Evolutionary conservation across 148 eudicot species (phyloP).

Genomic region (Rhododendron simsii): DNA sequence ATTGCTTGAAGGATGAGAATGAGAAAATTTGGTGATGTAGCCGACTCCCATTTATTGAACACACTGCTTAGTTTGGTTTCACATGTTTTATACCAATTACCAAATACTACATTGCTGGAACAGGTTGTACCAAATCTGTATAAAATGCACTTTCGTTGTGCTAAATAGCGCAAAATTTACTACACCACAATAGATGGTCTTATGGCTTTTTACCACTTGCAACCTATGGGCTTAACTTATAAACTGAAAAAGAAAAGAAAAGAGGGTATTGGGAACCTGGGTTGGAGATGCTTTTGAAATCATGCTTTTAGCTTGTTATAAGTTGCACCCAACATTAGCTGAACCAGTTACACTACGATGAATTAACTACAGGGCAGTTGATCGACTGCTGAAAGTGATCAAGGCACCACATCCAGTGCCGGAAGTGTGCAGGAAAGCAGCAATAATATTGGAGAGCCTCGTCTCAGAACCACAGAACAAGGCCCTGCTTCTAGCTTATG

Average conservation of each 20-base stretch:
- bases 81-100: background rate
- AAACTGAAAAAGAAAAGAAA: no score
- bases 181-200: background rate
- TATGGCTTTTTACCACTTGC: background rate
- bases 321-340: background rate
- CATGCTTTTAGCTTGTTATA: background rate
- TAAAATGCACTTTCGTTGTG: background rate
- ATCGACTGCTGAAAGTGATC: conserved; percentile 70
- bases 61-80: background rate
- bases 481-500: conserved; percentile 61
- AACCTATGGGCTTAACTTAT: background rate
- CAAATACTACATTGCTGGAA: background rate
- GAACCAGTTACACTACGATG: background rate
- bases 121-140: background rate
- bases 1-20: background rate
- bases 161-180: background rate
- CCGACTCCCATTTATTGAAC: background rate
- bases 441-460: conserved; percentile 71
- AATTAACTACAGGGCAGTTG: conserved; percentile 66
- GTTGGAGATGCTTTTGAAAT: background rate
- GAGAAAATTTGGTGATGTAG: background rate
- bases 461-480: conserved; percentile 89
- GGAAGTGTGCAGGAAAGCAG: conserved; percentile 85
- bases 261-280: background rate
- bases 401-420: conserved; percentile 82